Conservation (phyloP, 495 filamentous ascomycete species). For the Peziza echinospora region DNA sequence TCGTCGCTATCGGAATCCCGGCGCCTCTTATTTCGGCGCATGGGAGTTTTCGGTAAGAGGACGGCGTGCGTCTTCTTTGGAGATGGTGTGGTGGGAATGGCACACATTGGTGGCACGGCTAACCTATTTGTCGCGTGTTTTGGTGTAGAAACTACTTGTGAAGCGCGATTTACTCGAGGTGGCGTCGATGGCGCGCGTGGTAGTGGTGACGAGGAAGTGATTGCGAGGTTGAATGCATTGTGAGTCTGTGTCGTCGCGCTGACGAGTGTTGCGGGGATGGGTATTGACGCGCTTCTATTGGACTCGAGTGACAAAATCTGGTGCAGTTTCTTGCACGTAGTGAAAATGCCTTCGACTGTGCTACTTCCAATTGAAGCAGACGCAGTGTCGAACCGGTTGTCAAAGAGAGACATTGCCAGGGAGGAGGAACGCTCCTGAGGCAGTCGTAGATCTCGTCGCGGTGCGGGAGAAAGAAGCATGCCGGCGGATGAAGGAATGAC, state of each 20-base stretch:
- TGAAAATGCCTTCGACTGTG: slow-evolving; percentile 13
- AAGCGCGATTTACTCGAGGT: slow-evolving; percentile 6
- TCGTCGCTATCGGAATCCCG: background rate
- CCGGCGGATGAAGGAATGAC: slow-evolving; percentile 2
- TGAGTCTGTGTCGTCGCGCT: background rate
- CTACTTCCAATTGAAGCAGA: slow-evolving; percentile 5
- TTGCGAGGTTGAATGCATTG: slow-evolving; percentile 1
- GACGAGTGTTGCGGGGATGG: slow-evolving; percentile 1
- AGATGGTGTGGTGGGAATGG: background rate
- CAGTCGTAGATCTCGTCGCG: slow-evolving; percentile 10
- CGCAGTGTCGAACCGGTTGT: slow-evolving; percentile 8
- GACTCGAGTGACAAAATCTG: slow-evolving; percentile 15
- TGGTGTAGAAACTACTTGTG: slow-evolving; percentile 3
- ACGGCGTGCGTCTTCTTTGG: background rate
- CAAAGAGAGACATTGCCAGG: slow-evolving; percentile 15
- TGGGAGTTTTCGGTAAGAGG: background rate
- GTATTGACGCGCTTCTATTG: slow-evolving; percentile 4
- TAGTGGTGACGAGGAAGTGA: background rate
- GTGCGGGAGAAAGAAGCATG: slow-evolving; percentile 5
- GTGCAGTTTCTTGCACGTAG: slow-evolving; percentile 18
- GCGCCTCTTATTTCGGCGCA: background rate
- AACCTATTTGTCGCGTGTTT: slow-evolving; percentile 10
- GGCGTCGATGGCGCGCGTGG: slow-evolving; percentile 9
- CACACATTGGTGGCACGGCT: background rate
- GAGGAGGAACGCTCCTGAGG: no score